Evolutionary conservation across 805 yeast species (phyloP), one percentile per base, ranked within the genome.

Genomic region (Candida boidinii): DNA sequence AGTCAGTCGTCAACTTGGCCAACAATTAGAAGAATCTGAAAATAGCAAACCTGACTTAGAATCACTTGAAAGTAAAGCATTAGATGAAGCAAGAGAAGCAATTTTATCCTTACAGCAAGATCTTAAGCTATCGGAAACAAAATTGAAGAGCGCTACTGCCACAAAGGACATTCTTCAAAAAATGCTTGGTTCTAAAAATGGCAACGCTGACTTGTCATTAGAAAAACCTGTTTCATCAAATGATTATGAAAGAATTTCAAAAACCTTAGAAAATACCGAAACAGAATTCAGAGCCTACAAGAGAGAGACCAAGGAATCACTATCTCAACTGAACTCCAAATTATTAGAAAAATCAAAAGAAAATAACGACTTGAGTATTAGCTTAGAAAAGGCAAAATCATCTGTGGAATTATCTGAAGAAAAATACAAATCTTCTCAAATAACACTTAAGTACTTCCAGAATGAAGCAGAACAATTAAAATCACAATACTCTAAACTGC

Each of bases 1-100:
- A 23, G 73, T 82, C 2, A 74, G 83, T 1, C 69, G 97, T 40
- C 73, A 72, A 31, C 61, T 90, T 13, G 94, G 90, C 9, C 64
- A 68, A 25, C 74, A 76, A 46, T 60, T 88, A 34, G 96, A 88
- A 49, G 56, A 51, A 5, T 71, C 73, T 31, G 94, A 83, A 43
- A 46, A 47, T 12, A 30, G 39, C 6, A 48, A 53, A 6, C 50
- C 52, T 22, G 62, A 61, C 19, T 51, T 60, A 39, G 37, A 56
- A 18, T 56, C 56, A 32, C 38, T 68, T 16, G 77, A 73, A 41
- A 62, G 65, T 15, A 56, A 60, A 3, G 75, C 74, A 0, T 62
- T 72, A 13, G 66, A 62, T 30, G 85, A 78, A 41, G 88, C 90
- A 0, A 73, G 73, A 39, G 76, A 75, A 19, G 86, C 87, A 2